These are phyloP conservation scores for Microbotryomycetes sp. DNA, from an alignment of 1,284 basidiomycete species.

Conservation along the genomic window DNA sequence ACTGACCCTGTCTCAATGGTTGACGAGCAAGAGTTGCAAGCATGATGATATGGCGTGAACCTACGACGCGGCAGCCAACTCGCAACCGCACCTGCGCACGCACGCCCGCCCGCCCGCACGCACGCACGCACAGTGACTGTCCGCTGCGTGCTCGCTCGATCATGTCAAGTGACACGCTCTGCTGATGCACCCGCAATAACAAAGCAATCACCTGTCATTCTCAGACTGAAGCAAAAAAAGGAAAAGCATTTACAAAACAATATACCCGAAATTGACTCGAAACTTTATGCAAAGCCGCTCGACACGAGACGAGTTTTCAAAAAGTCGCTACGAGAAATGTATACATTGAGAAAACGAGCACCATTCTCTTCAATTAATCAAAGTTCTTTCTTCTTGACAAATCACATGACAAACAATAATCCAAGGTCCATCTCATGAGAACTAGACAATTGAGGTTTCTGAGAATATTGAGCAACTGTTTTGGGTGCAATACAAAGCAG, in stretches of 20 bases:
- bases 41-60: neutral
- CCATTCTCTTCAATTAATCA: no score
- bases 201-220: neutral
- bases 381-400: no score
- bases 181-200: no score
- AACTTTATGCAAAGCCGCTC: no score
- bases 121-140: neutral
- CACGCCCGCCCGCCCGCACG: no score
- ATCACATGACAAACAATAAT: slow-evolving; percentile 20
- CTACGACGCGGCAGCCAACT: no score
- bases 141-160: neutral
- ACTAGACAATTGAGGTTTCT: slow-evolving; percentile 33
- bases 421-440: slow-evolving; percentile 36
- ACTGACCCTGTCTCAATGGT: neutral
- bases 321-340: no score
- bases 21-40: neutral
- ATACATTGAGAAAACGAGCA: no score
- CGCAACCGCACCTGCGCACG: no score
- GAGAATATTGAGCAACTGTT: slow-evolving; percentile 12
- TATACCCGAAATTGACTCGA: neutral
- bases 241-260: neutral
- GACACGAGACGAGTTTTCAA: no score
- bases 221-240: neutral
- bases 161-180: no score
- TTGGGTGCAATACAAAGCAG: neutral